Percentiles rank a stretch among this genome's conserved stretches.
Conservation (phyloP, 1,284 basidiomycete genomes). For the Marasmius sp. region DNA sequence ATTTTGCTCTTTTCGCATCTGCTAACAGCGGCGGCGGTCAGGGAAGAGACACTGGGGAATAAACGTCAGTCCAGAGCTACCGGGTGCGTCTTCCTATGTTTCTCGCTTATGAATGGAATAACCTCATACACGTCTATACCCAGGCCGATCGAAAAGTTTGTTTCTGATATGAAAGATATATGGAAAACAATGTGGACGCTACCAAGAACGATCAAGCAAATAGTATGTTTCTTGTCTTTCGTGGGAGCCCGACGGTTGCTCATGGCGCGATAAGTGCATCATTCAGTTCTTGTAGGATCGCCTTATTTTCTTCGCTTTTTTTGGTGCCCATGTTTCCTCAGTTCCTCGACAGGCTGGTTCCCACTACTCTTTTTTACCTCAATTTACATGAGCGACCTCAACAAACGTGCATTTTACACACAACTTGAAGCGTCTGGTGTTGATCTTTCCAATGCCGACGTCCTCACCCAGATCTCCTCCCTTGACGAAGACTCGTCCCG, state of each 20-base stretch:
- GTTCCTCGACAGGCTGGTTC: conserved; percentile 86
- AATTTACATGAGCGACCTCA: conserved; percentile 84
- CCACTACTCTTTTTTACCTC: conserved; percentile 88
- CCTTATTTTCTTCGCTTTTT: not conserved
- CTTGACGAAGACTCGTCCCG: conserved; percentile 73
- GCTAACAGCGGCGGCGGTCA: conserved; percentile 65
- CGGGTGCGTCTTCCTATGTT: conserved; percentile 7
- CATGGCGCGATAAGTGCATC: conserved; percentile 46
- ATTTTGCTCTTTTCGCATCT: conserved; percentile 54
- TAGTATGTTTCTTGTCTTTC: conserved; percentile 51
- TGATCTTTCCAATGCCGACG: no score
- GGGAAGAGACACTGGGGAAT: conserved; percentile 69
- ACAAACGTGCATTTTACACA: conserved; percentile 53
- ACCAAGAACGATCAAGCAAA: conserved; percentile 75
- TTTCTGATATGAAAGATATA: conserved; percentile 59
- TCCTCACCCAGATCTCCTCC: conserved; percentile 23
- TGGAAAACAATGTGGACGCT: conserved; percentile 69
- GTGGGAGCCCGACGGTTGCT: no score
- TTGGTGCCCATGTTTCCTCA: conserved; percentile 23
- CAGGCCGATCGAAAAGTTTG: conserved; percentile 27
- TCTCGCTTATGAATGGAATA: not conserved
- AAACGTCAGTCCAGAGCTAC: conserved; percentile 4
- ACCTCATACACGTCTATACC: not conserved
- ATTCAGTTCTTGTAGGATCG: conserved; percentile 83
- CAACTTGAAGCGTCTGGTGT: conserved; percentile 11